Evolutionary conservation across 2,329 filamentous ascomycete species (phyloP).

Genomic region (Onygena corvina): DNA sequence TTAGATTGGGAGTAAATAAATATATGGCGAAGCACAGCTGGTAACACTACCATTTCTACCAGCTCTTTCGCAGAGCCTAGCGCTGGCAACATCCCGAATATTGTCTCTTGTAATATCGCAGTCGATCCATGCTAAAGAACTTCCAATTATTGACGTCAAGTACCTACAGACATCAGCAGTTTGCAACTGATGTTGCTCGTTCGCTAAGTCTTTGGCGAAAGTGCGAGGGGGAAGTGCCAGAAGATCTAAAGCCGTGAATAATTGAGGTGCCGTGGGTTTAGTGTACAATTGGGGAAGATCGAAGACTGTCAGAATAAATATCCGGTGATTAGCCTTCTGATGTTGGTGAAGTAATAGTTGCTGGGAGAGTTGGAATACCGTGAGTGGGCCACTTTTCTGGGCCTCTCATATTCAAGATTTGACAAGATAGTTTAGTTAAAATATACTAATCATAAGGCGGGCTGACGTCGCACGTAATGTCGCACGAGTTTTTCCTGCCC

Average conservation of each 20-base stretch:
- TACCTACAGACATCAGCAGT: constrained; percentile 34
- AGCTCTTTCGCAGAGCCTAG: constrained; percentile 70
- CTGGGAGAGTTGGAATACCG: background rate
- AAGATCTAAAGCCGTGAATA: constrained; percentile 54
- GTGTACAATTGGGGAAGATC: constrained; percentile 77
- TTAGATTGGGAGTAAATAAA: background rate
- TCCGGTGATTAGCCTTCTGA: background rate
- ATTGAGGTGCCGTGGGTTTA: constrained; percentile 52
- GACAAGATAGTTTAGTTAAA: too few relatives aligned
- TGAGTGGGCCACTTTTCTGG: background rate
- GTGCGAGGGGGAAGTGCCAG: constrained; percentile 53
- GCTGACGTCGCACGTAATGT: background rate
- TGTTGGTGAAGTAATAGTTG: too few relatives aligned
- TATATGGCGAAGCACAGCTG: constrained; percentile 13
- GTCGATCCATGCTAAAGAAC: constrained; percentile 35
- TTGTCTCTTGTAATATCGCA: constrained; percentile 33
- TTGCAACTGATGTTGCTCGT: constrained; percentile 25
- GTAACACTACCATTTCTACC: constrained; percentile 60
- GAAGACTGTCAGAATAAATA: constrained; percentile 37
- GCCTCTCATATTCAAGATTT: background rate
- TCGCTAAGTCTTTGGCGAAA: constrained; percentile 25
- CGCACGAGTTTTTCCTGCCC: background rate
- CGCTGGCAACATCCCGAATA: constrained; percentile 64
- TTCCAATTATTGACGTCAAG: constrained; percentile 38
- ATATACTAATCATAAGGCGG: too few relatives aligned